Conservation (phyloP, 495 filamentous ascomycete genomes). For the Aspergillus nidulans region DNA sequence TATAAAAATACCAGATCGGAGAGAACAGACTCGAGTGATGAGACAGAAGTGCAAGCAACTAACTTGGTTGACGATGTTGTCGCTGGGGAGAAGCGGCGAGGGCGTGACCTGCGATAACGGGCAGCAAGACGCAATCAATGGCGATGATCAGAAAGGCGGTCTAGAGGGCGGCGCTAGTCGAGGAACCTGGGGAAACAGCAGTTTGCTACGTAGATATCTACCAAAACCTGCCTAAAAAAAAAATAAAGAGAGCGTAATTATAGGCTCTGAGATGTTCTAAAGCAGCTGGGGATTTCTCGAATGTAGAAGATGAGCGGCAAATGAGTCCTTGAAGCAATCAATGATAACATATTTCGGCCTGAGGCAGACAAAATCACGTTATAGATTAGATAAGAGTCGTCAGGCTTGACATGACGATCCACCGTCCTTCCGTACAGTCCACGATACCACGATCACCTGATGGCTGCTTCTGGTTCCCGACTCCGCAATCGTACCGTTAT, state of each 20-base stretch:
- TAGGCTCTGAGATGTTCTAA: too few relatives aligned
- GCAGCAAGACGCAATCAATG: conserved; percentile 15
- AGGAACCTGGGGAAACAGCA: not conserved
- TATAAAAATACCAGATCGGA: not conserved
- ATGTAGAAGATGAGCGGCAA: not conserved
- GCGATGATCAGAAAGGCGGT: conserved; percentile 31
- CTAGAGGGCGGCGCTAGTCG: conserved; percentile 29
- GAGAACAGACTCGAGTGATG: conserved; percentile 19
- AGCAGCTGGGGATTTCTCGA: too few relatives aligned
- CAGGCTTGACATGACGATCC: not conserved
- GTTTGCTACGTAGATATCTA: too few relatives aligned
- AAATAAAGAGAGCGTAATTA: not conserved
- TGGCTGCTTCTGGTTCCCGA: too few relatives aligned
- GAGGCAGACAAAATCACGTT: conserved; percentile 7
- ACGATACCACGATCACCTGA: not conserved
- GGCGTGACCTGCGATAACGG: conserved; percentile 41
- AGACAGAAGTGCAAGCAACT: conserved; percentile 26
- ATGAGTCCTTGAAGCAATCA: not conserved
- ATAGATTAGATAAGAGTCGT: conserved; percentile 15
- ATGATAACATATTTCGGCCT: not conserved
- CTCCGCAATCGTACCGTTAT: not conserved
- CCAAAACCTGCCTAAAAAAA: not conserved
- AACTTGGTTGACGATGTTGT: conserved; percentile 23
- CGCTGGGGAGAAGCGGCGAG: conserved; percentile 9
- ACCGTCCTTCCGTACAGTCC: too few relatives aligned